Base-by-base conservation (phyloP, 495 filamentous ascomycete genomes). In the Penicillium simplicissimum region DNA sequence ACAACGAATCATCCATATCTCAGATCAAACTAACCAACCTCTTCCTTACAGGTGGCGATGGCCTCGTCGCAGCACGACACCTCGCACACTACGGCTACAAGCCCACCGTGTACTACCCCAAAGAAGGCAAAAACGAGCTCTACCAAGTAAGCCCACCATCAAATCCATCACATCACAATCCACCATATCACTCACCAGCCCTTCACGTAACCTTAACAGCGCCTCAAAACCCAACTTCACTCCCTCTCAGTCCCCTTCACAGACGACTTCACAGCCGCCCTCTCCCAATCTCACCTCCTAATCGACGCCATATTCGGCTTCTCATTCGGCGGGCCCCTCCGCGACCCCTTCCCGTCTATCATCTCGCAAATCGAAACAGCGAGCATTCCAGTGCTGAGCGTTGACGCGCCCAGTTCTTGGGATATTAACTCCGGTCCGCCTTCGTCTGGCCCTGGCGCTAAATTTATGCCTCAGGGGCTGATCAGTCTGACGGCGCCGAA, bases 241-340 rank as follows among this genome's bases (percentile, higher is more conserved):
- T 88, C 92, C 64, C 89, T 97, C 61, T 82, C 87, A 9, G 81
- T 98, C 52, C 91, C 91, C 8, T 95, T 98, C 78, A 88, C 91
- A 13, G 81, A 88, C 17, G 92, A 97, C 77, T 96, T 97, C 65
- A 70, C 77, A 19, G 45, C 74, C 3, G 87, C 90, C 10, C 71
- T 96, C 6, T 74, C 81, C 61, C 78, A 85, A 48, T 81, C 88
- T 21, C 84, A 96, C 70, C 88, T 96, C 66, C 80, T 98, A 52
- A 80, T 98, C 59, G 95, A 98, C 75, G 92, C 96, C 42, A 91
- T 98, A 68, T 98, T 98, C 69, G 95, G 93, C 42, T 98, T 98
- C 81, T 93, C 89, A 66, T 98, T 98, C 78, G 87, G 87, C n/a
- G 93, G 92, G 11, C 86, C 92, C 52, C 86, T 98, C 36, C 88